These are phyloP conservation scores for Sporothrix humicola DNA, from an alignment of 2,329 filamentous ascomycete species.

Conservation along the genomic window DNA sequence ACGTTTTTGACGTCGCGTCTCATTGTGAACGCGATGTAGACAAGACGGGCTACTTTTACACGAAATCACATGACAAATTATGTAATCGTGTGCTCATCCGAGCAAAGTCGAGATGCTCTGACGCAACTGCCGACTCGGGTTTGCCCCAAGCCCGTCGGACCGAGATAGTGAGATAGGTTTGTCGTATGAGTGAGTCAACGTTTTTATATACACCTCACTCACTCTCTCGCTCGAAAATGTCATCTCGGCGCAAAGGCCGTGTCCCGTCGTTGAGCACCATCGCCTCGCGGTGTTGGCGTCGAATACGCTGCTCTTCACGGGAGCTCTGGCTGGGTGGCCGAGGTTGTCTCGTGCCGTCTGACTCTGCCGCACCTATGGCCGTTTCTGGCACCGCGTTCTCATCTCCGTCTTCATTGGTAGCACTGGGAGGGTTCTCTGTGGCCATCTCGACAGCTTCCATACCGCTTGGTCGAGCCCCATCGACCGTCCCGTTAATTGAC, in stretches of 20 bases:
- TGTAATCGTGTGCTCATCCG: not conserved
- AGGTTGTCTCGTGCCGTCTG: conserved; percentile 39
- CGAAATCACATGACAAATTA: conserved; percentile 1
- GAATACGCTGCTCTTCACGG: conserved; percentile 70
- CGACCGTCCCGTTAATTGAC: not conserved
- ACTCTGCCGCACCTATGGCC: not conserved
- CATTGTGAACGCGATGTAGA: not conserved
- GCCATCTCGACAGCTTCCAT: conserved; percentile 6
- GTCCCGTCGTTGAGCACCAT: conserved; percentile 92
- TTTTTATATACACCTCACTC: conserved; percentile 40
- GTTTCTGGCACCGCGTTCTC: not conserved
- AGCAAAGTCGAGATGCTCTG: no score
- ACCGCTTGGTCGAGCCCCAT: not conserved
- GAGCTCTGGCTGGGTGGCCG: conserved; percentile 59
- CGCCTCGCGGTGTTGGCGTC: conserved; percentile 80
- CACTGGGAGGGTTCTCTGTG: not conserved
- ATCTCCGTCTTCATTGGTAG: not conserved
- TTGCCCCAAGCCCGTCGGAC: not conserved
- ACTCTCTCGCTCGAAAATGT: conserved; percentile 75
- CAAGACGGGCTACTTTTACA: not conserved
- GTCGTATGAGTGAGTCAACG: not conserved
- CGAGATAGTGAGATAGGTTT: not conserved
- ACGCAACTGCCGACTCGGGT: not conserved
- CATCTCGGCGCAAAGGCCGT: conserved; percentile 71
- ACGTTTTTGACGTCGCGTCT: not conserved